phyloP scores from a whole-genome alignment of 352 stramenopile species.

The Globisporangium spiculum region DNA sequence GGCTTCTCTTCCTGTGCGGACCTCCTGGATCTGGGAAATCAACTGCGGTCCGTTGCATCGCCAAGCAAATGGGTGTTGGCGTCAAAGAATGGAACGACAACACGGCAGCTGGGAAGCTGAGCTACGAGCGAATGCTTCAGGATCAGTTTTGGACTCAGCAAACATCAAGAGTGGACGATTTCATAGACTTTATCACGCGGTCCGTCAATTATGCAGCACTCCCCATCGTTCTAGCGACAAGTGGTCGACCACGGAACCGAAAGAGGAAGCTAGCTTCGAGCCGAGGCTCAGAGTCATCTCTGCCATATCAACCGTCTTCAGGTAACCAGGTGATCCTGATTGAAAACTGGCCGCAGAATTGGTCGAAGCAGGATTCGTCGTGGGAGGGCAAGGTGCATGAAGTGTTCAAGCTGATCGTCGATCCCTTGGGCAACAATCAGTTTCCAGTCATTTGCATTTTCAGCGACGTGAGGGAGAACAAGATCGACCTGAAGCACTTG shows the following conservation, averaged over 20 bases:
- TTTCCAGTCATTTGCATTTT: conserved; percentile 80
- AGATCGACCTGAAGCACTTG: conserved; percentile 65
- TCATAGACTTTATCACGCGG: conserved; percentile 74
- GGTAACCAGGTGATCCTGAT: conserved; percentile 54
- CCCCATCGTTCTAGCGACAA: conserved; percentile 19
- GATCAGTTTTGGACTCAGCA: conserved; percentile 51
- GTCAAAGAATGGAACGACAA: conserved; percentile 80
- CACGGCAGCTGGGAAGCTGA: conserved; percentile 41
- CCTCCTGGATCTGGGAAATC: conserved; percentile 82
- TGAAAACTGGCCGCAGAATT: conserved; percentile 70
- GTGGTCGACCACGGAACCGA: conserved; percentile 5
- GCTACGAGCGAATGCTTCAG: conserved; percentile 49
- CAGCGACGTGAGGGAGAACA: conserved; percentile 75
- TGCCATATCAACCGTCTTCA: not conserved
- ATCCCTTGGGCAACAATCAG: conserved; percentile 28
- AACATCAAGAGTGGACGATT: conserved; percentile 62
- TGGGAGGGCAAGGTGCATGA: conserved; percentile 57
- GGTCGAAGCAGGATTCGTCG: conserved; percentile 31
- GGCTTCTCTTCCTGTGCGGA: conserved; percentile 78
- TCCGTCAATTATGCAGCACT: conserved; percentile 71
- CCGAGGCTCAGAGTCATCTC: conserved; percentile 2
- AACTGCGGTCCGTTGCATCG: conserved; percentile 64
- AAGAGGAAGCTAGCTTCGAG: conserved; percentile 17
- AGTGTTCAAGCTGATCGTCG: conserved; percentile 53
- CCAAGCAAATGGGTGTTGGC: conserved; percentile 34